Evolutionary conservation across 2,329 filamentous ascomycete genomes (phyloP).

Genomic region (Neonectria sp.): DNA sequence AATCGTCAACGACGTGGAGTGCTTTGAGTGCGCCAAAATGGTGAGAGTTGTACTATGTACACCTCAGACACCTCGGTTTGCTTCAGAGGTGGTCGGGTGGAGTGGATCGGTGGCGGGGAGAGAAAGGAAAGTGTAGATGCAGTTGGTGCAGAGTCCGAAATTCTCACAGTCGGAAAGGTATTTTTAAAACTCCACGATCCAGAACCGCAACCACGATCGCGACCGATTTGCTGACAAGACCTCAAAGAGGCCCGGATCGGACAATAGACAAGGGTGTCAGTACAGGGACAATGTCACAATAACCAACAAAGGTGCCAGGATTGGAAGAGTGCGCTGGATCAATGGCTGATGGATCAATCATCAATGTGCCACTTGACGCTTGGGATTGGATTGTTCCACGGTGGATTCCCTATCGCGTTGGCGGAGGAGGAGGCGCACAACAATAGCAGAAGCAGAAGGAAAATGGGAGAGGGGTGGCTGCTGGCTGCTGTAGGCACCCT

Average conservation of each 20-base stretch:
- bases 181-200: background rate
- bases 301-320: background rate
- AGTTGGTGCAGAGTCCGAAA: background rate
- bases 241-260: background rate
- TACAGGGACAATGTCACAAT: too few species aligned
- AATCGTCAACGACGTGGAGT: slow-evolving; percentile 8
- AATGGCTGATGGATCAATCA: background rate
- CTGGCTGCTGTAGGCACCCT: background rate
- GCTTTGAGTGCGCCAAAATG: slow-evolving; percentile 12
- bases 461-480: background rate
- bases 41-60: slow-evolving; percentile 2
- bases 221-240: background rate
- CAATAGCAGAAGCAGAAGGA: background rate
- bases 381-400: slow-evolving; percentile 1
- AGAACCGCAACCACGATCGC: too few species aligned
- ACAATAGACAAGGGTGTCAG: background rate
- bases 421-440: background rate
- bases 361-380: slow-evolving; percentile 2
- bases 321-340: background rate
- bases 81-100: slow-evolving; percentile 25
- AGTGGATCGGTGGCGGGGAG: slow-evolving; percentile 32
- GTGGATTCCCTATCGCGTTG: background rate
- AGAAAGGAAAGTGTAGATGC: slow-evolving; percentile 1
- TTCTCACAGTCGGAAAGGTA: background rate
- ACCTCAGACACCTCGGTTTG: background rate